Evolutionary conservation across 345 rosid genomes (phyloP), one percentile per base, ranked within the genome.

Genomic region (Populus deltoides): DNA sequence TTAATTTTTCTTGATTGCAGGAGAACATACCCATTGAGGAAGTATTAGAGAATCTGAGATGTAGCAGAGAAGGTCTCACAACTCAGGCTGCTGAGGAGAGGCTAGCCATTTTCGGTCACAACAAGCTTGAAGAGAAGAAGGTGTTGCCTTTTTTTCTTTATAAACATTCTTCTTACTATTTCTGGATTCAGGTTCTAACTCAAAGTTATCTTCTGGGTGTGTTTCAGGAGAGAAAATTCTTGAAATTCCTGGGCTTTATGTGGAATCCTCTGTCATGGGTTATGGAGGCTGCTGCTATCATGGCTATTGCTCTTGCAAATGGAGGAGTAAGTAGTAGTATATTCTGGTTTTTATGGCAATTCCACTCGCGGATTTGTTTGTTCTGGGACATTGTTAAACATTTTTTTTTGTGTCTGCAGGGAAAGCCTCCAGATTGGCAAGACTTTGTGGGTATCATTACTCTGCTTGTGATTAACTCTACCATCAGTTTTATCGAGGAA

Each of bases 191-290:
- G 24, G 10, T 77, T 77, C 35, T 27, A 75, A 39, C 70, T 68
- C 18, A 12, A 70, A 57, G 8, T 79, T 53, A 0, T 73, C 63
- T 68, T 57, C 45, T 79, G 33, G 57, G 27, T 65, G 72, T 72
- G 57, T 66, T 74, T 78, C 89, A 95, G 99, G 99, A 93, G 83
- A 92, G 99, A 83, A 95, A 95, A 83, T 76, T 95, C 72, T 68
- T 95, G 83, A 95, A 93, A 74, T 95, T 89, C 81, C 83, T 93
- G 88, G 97, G 99, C 27, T 95, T 95, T 80, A 93, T 95, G 99
- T 95, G 99, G 99, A 95, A 95, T 80, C 99, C 99, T 81, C 90
- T 95, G 68, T 95, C 99, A 33, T 95, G 98, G 99, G 99, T 95
- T 71, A 95, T 95, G 98, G 99, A 95, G 83, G 97, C 97, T 79